Conservation (phyloP, 371 early-diverging fungal genomes). For the Mycotypha africana region DNA sequence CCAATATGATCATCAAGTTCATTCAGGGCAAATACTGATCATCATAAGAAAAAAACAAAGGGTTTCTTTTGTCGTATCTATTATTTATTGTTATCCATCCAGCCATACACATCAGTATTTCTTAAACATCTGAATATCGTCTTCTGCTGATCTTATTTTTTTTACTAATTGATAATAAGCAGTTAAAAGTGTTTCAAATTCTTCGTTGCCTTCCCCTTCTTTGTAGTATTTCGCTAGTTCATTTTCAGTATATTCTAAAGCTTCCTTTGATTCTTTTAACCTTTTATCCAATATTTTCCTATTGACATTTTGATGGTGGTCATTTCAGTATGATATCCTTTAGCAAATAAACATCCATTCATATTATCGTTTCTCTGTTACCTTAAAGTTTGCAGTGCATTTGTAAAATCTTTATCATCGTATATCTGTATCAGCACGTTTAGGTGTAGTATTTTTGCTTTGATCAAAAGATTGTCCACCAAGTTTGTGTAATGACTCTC, state of each 20-base stretch:
- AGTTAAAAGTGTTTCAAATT: conserved; percentile 10
- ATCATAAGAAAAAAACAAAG: no score
- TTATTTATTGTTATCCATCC: conserved; percentile 11
- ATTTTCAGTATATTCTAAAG: no score
- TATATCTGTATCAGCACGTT: conserved; percentile 9
- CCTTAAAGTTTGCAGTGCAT: conserved; percentile 10
- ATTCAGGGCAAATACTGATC: conserved; percentile 16
- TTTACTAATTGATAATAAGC: conserved; percentile 10
- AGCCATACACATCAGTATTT: no score
- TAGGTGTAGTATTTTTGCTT: conserved; percentile 10
- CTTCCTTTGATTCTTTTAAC: no score
- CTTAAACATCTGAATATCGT: conserved; percentile 19
- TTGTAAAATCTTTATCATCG: conserved; percentile 2
- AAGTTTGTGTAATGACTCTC: conserved; percentile 5
- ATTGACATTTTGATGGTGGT: no score
- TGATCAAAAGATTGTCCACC: conserved; percentile 6
- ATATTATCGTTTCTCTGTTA: no score
- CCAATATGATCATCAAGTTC: conserved; percentile 8
- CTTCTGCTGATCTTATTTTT: conserved; percentile 12
- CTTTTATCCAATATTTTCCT: no score
- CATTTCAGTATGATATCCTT: no score
- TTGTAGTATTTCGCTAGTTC: neutral
- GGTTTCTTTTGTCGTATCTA: neutral
- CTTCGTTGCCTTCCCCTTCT: neutral
- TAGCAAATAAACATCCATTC: no score